These are phyloP conservation scores for Kuraishia borneana DNA, from an alignment of 805 yeast species.

Conservation along the genomic window DNA sequence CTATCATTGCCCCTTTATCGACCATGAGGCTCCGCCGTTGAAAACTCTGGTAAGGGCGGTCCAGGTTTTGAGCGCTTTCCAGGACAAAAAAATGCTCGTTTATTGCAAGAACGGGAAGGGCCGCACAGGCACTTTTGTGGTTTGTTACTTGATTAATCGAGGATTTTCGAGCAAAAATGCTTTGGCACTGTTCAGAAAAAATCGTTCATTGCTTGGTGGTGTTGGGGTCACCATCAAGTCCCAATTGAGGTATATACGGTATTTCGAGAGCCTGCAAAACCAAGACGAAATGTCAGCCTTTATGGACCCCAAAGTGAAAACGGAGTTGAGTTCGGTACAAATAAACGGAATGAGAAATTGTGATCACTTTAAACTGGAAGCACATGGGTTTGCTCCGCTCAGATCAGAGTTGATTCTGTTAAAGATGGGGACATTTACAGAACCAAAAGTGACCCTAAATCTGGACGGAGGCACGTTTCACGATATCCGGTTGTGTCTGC, in stretches of 20 bases:
- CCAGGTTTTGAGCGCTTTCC: slow-evolving; percentile 30
- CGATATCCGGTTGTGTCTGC: too few species aligned
- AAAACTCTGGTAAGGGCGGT: slow-evolving; percentile 31
- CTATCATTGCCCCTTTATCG: slow-evolving; percentile 48
- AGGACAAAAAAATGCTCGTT: slow-evolving; percentile 43
- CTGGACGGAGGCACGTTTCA: too few species aligned
- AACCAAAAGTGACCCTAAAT: too few species aligned
- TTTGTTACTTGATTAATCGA: slow-evolving; percentile 54
- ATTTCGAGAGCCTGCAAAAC: slow-evolving; percentile 20
- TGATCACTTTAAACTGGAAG: too few species aligned
- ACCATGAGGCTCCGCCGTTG: slow-evolving; percentile 71
- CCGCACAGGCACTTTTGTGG: slow-evolving; percentile 67
- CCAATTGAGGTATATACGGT: slow-evolving; percentile 56
- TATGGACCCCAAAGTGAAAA: background rate
- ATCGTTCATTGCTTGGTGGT: slow-evolving; percentile 39
- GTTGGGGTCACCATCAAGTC: slow-evolving; percentile 63
- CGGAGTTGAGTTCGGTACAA: too few species aligned
- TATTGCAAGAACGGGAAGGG: slow-evolving; percentile 95
- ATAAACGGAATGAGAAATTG: too few species aligned
- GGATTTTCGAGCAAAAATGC: slow-evolving; percentile 31
- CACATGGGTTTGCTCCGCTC: too few species aligned
- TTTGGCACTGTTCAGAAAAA: slow-evolving; percentile 35
- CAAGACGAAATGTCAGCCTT: background rate
- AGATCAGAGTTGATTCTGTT: too few species aligned
- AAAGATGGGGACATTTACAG: too few species aligned